These are phyloP conservation scores for Cladosporium sp. DNA, from an alignment of 2,329 filamentous ascomycete genomes.

Conservation along the genomic window DNA sequence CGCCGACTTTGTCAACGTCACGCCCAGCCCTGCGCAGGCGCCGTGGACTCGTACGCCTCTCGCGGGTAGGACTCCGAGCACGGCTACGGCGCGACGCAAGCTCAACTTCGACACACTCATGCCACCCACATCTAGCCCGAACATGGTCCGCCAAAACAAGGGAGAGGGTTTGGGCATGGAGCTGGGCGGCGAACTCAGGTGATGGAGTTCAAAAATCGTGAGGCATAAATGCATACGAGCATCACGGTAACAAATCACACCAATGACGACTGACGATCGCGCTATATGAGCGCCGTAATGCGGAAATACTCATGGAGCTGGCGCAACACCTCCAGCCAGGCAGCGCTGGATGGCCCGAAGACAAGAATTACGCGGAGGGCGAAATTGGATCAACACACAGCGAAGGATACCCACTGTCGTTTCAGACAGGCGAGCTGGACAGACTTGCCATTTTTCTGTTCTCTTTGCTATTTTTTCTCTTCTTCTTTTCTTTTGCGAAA, in stretches of 20 bases:
- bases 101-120: slow-evolving; percentile 77
- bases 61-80: slow-evolving; percentile 61
- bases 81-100: slow-evolving; percentile 61
- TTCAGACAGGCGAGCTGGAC: neutral
- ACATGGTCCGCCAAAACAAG: slow-evolving; percentile 33
- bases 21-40: slow-evolving; percentile 86
- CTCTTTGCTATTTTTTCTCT: neutral
- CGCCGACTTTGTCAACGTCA: slow-evolving; percentile 95
- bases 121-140: slow-evolving; percentile 46
- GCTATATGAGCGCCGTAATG: neutral
- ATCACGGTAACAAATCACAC: neutral
- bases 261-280: slow-evolving; percentile 6
- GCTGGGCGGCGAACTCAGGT: slow-evolving; percentile 56
- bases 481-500: neutral
- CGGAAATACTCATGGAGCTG: neutral
- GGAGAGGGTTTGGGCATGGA: slow-evolving; percentile 56
- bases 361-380: neutral
- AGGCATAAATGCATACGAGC: neutral
- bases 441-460: neutral
- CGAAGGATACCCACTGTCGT: slow-evolving; percentile 4
- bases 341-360: neutral
- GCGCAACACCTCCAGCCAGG: neutral
- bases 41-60: slow-evolving; percentile 62
- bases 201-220: neutral
- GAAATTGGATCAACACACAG: neutral